Evolutionary conservation across 257 asterid genomes (phyloP).

Genomic region (Jacaranda copaia): DNA sequence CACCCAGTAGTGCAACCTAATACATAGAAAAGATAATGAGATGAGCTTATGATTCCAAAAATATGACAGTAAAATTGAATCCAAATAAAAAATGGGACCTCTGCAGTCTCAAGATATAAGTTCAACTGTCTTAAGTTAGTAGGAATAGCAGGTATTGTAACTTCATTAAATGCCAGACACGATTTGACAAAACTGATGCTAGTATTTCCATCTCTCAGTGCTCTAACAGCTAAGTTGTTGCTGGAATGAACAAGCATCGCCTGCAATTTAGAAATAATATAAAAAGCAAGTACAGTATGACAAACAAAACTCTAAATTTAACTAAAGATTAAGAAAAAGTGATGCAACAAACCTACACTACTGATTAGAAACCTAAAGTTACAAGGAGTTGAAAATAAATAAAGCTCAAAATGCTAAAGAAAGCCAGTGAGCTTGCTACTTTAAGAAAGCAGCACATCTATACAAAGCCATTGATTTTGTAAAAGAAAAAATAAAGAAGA

Average conservation of each 20-base stretch:
- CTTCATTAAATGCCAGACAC: conserved; percentile 85
- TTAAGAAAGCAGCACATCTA: too few species aligned
- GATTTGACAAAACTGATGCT: conserved; percentile 68
- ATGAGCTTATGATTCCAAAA: conserved; percentile 28
- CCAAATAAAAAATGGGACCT: conserved; percentile 55
- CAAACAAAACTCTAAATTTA: not conserved
- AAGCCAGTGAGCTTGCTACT: too few species aligned
- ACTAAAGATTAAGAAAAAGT: too few species aligned
- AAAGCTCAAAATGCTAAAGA: too few species aligned
- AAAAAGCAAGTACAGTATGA: conserved; percentile 24
- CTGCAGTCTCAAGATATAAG: conserved; percentile 88
- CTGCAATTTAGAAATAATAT: conserved; percentile 51
- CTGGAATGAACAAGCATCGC: conserved; percentile 78
- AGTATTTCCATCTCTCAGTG: conserved; percentile 56
- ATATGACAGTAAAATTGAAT: conserved; percentile 22
- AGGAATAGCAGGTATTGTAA: conserved; percentile 79
- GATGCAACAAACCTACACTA: too few species aligned
- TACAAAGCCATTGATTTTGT: too few species aligned
- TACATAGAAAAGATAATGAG: conserved; percentile 21
- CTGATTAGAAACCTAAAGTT: too few species aligned
- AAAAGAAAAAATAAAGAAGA: too few species aligned
- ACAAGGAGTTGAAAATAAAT: too few species aligned
- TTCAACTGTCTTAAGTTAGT: conserved; percentile 64
- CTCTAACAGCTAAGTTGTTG: conserved; percentile 74
- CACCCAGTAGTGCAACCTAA: conserved; percentile 82